phyloP scores from a whole-genome alignment of 2,329 filamentous ascomycete genomes.

The Pseudogymnoascus sp. region DNA sequence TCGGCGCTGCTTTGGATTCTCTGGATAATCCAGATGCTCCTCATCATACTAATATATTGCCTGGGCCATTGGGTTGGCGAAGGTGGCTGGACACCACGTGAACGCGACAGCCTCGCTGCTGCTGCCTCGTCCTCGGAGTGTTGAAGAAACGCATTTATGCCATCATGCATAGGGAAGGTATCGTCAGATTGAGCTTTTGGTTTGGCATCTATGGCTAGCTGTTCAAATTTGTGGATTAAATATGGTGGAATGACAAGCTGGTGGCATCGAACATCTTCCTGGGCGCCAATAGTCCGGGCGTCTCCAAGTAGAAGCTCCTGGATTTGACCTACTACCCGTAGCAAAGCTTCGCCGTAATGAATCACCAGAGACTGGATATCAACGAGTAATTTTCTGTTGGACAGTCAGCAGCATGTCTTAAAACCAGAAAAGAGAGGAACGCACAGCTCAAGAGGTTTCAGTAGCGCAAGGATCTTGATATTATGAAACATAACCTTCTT shows the following conservation, averaged over 20 bases:
- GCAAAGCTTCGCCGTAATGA: background rate
- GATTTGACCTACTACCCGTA: background rate
- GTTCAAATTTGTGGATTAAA: slow-evolving; percentile 10
- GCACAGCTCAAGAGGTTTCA: slow-evolving; percentile 17
- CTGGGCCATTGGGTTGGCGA: slow-evolving; percentile 5
- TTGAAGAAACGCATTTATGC: slow-evolving; percentile 10
- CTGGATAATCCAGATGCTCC: slow-evolving; percentile 11
- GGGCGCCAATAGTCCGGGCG: background rate
- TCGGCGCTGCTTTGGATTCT: background rate
- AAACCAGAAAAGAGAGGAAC: background rate
- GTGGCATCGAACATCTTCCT: background rate
- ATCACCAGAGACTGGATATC: slow-evolving; percentile 1
- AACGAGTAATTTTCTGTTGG: background rate
- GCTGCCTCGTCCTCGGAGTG: slow-evolving; percentile 3
- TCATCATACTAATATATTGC: slow-evolving; percentile 11
- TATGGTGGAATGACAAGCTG: slow-evolving; percentile 11
- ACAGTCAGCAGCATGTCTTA: background rate
- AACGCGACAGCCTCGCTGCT: background rate
- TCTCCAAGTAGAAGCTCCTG: background rate
- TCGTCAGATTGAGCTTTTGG: background rate
- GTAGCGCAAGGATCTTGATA: slow-evolving; percentile 15
- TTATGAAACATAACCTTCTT: slow-evolving; percentile 16
- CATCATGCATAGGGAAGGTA: slow-evolving; percentile 12
- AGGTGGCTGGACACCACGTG: background rate
- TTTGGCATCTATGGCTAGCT: background rate